phyloP scores from a whole-genome alignment of 2,329 filamentous ascomycete genomes.

The Didymosphaeria variabile region DNA sequence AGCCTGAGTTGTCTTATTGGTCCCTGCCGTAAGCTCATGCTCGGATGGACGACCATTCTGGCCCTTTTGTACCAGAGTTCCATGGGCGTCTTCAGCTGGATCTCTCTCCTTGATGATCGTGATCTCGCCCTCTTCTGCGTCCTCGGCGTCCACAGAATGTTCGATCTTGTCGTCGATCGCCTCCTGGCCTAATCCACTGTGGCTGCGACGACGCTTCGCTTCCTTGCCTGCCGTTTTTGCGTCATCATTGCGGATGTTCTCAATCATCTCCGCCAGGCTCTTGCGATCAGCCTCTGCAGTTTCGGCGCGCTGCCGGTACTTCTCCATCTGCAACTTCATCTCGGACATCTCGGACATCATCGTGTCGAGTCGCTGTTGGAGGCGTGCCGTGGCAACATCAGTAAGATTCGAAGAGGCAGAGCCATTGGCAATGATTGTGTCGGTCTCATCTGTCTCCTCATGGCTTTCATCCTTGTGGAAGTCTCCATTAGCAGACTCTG shows the following conservation, averaged over 20 bases:
- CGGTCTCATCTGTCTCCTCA: constrained; percentile 24
- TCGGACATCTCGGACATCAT: constrained; percentile 83
- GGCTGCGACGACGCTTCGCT: constrained; percentile 36
- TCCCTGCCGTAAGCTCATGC: constrained; percentile 27
- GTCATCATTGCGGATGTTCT: constrained; percentile 77
- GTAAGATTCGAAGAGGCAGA: constrained; percentile 30
- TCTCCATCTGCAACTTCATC: constrained; percentile 80
- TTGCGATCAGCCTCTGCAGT: constrained; percentile 81
- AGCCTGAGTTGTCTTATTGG: constrained; percentile 31
- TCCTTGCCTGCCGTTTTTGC: constrained; percentile 52
- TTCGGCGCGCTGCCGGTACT: constrained; percentile 80
- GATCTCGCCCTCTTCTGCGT: constrained; percentile 47
- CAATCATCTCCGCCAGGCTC: constrained; percentile 86
- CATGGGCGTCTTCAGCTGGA: constrained; percentile 35
- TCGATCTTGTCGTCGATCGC: constrained; percentile 23
- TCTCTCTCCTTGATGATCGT: constrained; percentile 47
- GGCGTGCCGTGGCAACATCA: constrained; percentile 55
- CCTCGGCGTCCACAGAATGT: constrained; percentile 29
- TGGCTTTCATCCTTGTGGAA: constrained; percentile 22
- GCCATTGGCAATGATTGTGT: constrained; percentile 30
- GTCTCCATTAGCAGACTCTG: constrained; percentile 30
- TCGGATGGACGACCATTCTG: constrained; percentile 44
- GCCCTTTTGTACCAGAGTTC: constrained; percentile 29
- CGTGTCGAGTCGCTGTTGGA: constrained; percentile 76
- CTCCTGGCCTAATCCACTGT: constrained; percentile 26